phyloP scores from a whole-genome alignment of 1,139 yeast genomes.

The Candida frijolesensis region DNA sequence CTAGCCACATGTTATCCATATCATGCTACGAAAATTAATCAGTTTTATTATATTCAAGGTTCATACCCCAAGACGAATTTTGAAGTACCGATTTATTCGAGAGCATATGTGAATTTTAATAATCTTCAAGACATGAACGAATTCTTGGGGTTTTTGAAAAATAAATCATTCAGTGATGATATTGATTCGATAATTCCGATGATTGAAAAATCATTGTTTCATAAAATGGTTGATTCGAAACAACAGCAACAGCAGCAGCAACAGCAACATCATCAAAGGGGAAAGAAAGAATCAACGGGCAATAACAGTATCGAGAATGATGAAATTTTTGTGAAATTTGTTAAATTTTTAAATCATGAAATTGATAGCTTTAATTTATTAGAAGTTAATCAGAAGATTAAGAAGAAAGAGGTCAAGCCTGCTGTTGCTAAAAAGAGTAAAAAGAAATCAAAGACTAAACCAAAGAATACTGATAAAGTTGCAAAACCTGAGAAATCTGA shows the following conservation, averaged over 20 bases:
- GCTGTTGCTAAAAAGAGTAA: conserved; percentile 9
- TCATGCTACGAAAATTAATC: conserved; percentile 16
- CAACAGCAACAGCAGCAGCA: not conserved
- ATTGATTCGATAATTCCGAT: conserved; percentile 28
- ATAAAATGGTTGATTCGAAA: conserved; percentile 21
- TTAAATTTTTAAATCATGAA: conserved; percentile 14
- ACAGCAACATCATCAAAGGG: not conserved
- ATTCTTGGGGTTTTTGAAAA: conserved; percentile 20
- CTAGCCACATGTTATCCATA: conserved; percentile 17
- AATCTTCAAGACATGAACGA: conserved; percentile 16
- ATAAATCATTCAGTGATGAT: conserved; percentile 26
- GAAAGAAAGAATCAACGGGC: conserved; percentile 12
- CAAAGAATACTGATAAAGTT: conserved; percentile 3
- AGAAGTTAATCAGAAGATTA: conserved; percentile 11
- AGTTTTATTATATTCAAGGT: conserved; percentile 24
- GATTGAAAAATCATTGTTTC: conserved; percentile 26
- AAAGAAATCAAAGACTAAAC: conserved; percentile 8
- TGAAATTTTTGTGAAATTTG: conserved; percentile 15
- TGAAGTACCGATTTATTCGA: conserved; percentile 29
- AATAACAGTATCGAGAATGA: conserved; percentile 17
- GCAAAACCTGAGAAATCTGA: not conserved
- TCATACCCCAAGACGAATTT: conserved; percentile 22
- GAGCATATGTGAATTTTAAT: conserved; percentile 31
- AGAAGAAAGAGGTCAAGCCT: conserved; percentile 9
- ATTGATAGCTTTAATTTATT: conserved; percentile 17